Base-by-base conservation (phyloP, 805 yeast genomes). In the Suhomyces kilbournensis region DNA sequence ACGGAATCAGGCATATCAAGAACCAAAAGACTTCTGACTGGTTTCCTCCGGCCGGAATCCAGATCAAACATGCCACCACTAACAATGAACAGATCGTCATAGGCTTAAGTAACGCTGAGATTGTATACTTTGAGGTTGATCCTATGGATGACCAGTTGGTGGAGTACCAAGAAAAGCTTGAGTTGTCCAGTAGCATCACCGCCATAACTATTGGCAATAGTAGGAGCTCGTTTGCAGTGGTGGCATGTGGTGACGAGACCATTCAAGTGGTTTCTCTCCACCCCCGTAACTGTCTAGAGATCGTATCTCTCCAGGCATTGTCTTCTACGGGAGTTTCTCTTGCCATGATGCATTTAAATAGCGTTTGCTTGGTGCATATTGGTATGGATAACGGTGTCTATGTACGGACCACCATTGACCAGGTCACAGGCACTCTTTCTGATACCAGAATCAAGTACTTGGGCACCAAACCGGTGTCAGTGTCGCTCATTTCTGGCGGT, bases 361-460 rank as follows among this genome's bases (percentile, higher is more conserved):
- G 58, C 0, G 52, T 71, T 3, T 22, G 30, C 19, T 76, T 71
- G 53, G 76, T 88, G 9, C 96, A 91, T 66, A 79, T 90, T 47
- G 97, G 97, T 1, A 76, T 91, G 75, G 78, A 71, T n/a, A 89
- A 84, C 65, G 98, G 98, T 19, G 82, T 92, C 1, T 90, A 86
- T 68, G 84, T 85, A 2, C 72, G 85, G 15, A 80, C 90, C 0
- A 68, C 72, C 5, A 59, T 91, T 38, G 90, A 88, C 61, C 61
- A 65, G 0, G 60, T 70, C 4, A 74, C 85, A 3, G 97, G 96
- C 3, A 64, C 63, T 3, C 76, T 82, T 19, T 71, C 80, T 0
- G 85, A 86, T 56, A 81, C 90, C 1, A 75, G 86, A 59, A 81
- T 83, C 15, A 84, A 85, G 61, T 90, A 86, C 61, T 65, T 90